Evolutionary conservation across 2,329 filamentous ascomycete species (phyloP).

Genomic region (Trichophyton benhamiae): DNA sequence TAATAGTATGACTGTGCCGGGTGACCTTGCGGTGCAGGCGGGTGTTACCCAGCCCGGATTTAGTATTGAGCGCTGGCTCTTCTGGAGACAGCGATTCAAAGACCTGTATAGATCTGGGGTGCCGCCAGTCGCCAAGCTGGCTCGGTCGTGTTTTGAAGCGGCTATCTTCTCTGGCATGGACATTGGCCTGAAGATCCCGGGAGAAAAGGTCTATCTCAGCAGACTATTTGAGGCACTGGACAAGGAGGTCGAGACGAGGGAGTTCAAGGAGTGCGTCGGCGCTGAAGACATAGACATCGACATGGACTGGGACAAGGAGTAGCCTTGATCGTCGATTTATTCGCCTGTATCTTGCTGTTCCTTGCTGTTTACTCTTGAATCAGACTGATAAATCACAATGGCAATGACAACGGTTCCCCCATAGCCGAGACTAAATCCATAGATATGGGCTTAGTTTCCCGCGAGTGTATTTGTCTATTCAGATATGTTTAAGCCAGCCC

Average conservation of each 20-base stretch:
- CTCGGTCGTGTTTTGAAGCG: background rate
- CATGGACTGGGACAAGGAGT: background rate
- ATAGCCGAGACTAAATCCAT: too few relatives aligned
- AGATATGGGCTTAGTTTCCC: too few relatives aligned
- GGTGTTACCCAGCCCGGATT: background rate
- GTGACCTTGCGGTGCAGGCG: background rate
- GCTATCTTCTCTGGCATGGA: background rate
- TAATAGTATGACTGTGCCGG: background rate
- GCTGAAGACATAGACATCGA: background rate
- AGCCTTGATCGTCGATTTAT: background rate
- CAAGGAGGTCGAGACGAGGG: background rate
- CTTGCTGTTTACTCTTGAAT: background rate
- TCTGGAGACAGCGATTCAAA: background rate
- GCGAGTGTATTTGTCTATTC: too few relatives aligned
- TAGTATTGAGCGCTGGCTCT: background rate
- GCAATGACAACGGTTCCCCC: too few relatives aligned
- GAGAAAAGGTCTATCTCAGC: background rate
- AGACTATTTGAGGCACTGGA: background rate
- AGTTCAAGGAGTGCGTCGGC: background rate
- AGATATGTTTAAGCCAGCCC: too few relatives aligned
- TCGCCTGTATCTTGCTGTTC: background rate
- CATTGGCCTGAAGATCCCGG: background rate
- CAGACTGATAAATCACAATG: too few relatives aligned
- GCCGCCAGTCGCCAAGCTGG: background rate
- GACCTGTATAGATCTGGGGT: background rate